Percentiles rank a stretch among this genome's conserved stretches.
phyloP scores from a whole-genome alignment of 2,329 filamentous ascomycete genomes.

The Aspergillus sp. region DNA sequence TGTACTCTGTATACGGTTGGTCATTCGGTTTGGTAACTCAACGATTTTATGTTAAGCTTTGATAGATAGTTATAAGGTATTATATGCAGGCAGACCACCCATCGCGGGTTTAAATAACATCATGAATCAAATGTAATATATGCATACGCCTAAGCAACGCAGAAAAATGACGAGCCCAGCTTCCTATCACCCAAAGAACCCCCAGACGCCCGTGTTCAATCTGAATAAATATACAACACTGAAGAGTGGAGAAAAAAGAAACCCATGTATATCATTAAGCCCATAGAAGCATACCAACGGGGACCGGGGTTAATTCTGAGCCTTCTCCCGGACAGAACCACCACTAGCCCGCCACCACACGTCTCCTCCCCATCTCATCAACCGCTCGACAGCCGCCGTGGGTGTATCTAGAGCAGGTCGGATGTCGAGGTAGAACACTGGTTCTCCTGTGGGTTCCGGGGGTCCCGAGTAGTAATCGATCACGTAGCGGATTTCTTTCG shows the following conservation, averaged over 20 bases:
- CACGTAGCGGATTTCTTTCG: constrained; percentile 79
- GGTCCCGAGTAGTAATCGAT: constrained; percentile 93
- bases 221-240: constrained; percentile 7
- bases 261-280: constrained; percentile 1
- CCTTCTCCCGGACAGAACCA: constrained; percentile 45
- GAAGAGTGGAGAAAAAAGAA: constrained; percentile 17
- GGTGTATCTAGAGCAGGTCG: constrained; percentile 79
- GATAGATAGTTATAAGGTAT: no score
- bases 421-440: constrained; percentile 93
- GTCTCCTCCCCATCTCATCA: constrained; percentile 84
- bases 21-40: no score
- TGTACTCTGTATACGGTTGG: no score
- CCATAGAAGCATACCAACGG: not conserved
- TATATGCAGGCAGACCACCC: no score
- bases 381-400: constrained; percentile 67
- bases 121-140: no score
- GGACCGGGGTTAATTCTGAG: constrained; percentile 3
- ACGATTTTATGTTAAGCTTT: no score
- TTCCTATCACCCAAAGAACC: not conserved
- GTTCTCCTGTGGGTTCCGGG: constrained; percentile 75
- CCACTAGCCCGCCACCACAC: constrained; percentile 88
- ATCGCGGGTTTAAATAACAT: no score
- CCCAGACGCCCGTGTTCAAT: constrained; percentile 21
- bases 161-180: no score
- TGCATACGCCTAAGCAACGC: no score